Evolutionary conservation across 768 basidiomycete genomes (phyloP), one percentile per base, ranked within the genome.

Genomic region (Trametes coccinea): DNA sequence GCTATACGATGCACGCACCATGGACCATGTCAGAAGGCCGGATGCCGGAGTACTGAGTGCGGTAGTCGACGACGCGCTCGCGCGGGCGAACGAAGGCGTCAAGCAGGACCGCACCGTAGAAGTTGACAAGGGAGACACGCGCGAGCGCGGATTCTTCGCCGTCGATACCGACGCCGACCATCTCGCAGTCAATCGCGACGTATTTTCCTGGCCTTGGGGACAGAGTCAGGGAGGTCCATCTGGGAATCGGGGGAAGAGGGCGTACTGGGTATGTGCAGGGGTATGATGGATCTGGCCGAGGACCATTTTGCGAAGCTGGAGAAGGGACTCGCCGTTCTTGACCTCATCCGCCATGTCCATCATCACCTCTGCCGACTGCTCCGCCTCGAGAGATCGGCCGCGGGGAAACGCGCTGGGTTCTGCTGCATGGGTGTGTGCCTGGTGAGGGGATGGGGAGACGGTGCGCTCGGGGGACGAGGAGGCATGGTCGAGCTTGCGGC

Each of bases 161-260:
- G 29, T 87, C 81, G n/a, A 85, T 80, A 0, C 94, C 94, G n/a
- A 96, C 83, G 4, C 95, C 95, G 10, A 98, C 95, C 94, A 98
- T 97, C 75, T 98, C 96, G 68, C 96, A 98, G 74, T 99, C 96
- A 31, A 99, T 77, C 0, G 93, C 86, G 45, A 97, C 76, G 64
- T 90, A 90, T 69, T 83, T 88, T 50, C 89, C 89, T 4, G 85
- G 84, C 33, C 69, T 70, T 27, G 17, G 31, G 5, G 22, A 14
- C 16, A 16, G 8, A 51, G 30, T 27, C 9, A 29, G 39, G 6
- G 30, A 47, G 30, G 61, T 27, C 30, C 47, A 27, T 57, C 27
- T 11, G 14, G 48, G 14, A 53, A 40, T 16, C 43, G 34, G 14
- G 17, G 14, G 37, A 9, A 11, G 37, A 5, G 37, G 22, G 71